Conservation (phyloP, 2,329 filamentous ascomycete genomes). For the Curvularia verruculosa region DNA sequence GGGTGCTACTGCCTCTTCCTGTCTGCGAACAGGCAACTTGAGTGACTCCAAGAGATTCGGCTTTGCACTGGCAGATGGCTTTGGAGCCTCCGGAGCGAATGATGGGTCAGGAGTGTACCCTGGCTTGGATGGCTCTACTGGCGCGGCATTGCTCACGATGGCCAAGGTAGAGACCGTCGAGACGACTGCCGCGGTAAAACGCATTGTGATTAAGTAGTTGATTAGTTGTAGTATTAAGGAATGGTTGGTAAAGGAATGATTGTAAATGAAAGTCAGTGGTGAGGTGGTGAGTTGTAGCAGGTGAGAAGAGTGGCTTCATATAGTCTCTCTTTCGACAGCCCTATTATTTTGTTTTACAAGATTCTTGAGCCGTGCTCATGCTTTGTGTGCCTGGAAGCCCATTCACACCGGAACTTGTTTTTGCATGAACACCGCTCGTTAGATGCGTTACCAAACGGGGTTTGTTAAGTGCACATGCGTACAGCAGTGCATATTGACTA, state of each 20-base stretch:
- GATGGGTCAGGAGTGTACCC: too few relatives aligned
- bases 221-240: background rate
- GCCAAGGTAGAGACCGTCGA: constrained; percentile 1
- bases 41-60: background rate
- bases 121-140: background rate
- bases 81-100: background rate
- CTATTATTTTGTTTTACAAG: background rate
- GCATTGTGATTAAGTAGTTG: background rate
- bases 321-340: background rate
- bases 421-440: background rate
- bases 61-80: background rate
- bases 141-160: background rate
- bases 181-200: background rate
- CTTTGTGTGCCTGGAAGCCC: background rate
- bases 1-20: too few relatives aligned
- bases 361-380: background rate
- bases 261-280: background rate
- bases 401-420: background rate
- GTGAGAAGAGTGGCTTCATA: background rate
- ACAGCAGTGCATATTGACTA: background rate
- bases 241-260: background rate
- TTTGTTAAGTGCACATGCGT: background rate
- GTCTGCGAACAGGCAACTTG: background rate
- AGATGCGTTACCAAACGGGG: background rate
- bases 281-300: background rate